Conservation (phyloP, 78 protist species). For the Paratrimastix pyriformis region DNA sequence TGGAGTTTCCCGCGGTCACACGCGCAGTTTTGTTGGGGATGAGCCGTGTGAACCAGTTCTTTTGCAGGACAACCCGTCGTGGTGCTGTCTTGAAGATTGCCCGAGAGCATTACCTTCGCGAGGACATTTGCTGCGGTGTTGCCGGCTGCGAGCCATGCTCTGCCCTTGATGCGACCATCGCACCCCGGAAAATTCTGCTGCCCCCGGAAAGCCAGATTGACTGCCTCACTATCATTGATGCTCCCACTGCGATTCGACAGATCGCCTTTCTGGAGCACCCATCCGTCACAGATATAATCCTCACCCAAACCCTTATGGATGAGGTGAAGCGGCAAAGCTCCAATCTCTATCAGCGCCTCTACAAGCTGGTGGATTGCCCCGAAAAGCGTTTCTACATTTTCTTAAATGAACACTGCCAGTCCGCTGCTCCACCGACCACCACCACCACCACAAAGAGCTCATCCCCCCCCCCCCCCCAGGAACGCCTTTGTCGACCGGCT, state of each 20-base stretch:
- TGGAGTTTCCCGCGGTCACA: too few relatives aligned
- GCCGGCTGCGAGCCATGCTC: background rate
- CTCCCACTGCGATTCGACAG: constrained; percentile 33
- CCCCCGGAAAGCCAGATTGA: background rate
- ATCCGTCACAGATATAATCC: constrained; percentile 5
- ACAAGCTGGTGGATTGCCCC: background rate
- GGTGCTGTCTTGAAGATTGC: constrained; percentile 1
- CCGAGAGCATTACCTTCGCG: constrained; percentile 28
- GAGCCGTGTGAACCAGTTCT: background rate
- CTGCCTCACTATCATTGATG: constrained; percentile 21
- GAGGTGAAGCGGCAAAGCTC: background rate
- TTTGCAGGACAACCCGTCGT: constrained; percentile 21
- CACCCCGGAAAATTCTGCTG: background rate
- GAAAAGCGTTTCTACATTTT: background rate
- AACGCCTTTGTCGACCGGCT: too few relatives aligned
- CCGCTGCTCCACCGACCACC: background rate
- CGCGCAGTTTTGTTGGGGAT: too few relatives aligned
- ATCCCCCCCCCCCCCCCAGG: background rate
- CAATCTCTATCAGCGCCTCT: constrained; percentile 3
- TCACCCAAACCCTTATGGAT: constrained; percentile 34
- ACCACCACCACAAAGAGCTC: constrained; percentile 14
- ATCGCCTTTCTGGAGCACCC: constrained; percentile 27
- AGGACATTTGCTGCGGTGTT: constrained; percentile 16
- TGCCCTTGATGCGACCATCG: background rate
- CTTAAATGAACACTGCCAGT: background rate